Evolutionary conservation across 805 yeast species (phyloP), one percentile per base, ranked within the genome.

Genomic region (Saturnispora hagleri): DNA sequence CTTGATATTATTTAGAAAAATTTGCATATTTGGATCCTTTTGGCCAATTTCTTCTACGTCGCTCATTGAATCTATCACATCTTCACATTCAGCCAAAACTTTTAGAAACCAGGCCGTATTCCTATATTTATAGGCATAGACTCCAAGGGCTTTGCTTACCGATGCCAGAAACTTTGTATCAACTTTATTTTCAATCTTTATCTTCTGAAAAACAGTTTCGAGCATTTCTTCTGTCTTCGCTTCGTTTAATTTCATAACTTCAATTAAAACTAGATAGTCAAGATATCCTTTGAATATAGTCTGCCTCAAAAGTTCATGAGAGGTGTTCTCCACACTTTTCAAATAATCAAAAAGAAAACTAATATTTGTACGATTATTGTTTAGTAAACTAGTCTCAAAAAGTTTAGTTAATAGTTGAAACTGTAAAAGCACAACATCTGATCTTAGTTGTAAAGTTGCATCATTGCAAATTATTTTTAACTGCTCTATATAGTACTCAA

Each of bases 121-220:
- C 9, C 20, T 22, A 20, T 20, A 50, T 2, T 33, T 7, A 5
- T 27, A n/a, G 5, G 34, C 52, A 24, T 50, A 56, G 15, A 53
- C 40, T 5, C 57, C 58, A 5, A 51, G 43, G 34, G 48, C 40
- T 31, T 53, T 52, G 26, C 55, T 51, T 26, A 56, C 28, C 24
- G 46, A 52, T 2, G 53, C 22, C 17, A 56, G 27, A 35, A 51
- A 50, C 13, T 34, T 50, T 12, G 50, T 46, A 7, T 56, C 48
- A 18, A 56, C 27, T 10, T 38, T 43, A 4, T 27, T 36, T 3
- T 46, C 20, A 17, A 17, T 20, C 2, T 17, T 34, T 1, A 43
- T 34, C 9, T 45, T 48, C 12, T 36, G 43, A 2, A 53, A 20
- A 13, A 46, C 31, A 5, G 10, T n/a, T 20, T 43, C 2, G 2